Evolutionary conservation across 208 protist genomes (phyloP).

Genomic region (Leishmania major): DNA sequence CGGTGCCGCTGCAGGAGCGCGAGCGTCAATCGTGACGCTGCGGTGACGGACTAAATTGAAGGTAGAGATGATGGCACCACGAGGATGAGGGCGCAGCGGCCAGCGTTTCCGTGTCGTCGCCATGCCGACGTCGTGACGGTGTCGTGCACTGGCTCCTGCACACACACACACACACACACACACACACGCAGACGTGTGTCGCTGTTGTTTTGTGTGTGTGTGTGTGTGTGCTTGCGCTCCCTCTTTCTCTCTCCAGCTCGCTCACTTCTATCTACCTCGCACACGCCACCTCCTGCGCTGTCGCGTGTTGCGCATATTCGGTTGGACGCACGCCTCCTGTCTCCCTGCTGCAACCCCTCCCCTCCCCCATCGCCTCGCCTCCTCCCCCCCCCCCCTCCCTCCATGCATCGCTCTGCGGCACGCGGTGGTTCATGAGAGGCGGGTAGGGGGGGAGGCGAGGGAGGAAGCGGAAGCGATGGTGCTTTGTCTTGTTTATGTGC

Average conservation of each 20-base stretch:
- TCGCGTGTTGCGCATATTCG: neutral
- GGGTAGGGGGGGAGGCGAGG: too few species aligned
- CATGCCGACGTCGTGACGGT: neutral
- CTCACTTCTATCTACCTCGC: neutral
- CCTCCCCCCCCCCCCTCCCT: too few species aligned
- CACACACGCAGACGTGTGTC: too few species aligned
- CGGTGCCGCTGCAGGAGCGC: constrained; percentile 10
- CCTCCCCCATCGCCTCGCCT: too few species aligned
- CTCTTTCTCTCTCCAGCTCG: neutral
- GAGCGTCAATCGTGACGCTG: neutral
- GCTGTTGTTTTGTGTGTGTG: too few species aligned
- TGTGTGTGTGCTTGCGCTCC: too few species aligned
- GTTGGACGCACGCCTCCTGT: neutral
- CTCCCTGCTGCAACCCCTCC: neutral
- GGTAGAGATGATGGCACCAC: neutral
- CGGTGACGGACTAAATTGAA: neutral
- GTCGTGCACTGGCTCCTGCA: neutral
- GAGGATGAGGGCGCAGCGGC: neutral
- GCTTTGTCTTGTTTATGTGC: neutral
- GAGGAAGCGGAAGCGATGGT: too few species aligned
- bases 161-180: neutral
- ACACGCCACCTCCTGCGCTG: neutral
- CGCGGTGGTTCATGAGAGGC: too few species aligned
- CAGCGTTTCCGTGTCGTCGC: neutral
- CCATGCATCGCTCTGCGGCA: neutral